Base-by-base conservation (phyloP, 345 rosid species). In the Citrus australasica region DNA sequence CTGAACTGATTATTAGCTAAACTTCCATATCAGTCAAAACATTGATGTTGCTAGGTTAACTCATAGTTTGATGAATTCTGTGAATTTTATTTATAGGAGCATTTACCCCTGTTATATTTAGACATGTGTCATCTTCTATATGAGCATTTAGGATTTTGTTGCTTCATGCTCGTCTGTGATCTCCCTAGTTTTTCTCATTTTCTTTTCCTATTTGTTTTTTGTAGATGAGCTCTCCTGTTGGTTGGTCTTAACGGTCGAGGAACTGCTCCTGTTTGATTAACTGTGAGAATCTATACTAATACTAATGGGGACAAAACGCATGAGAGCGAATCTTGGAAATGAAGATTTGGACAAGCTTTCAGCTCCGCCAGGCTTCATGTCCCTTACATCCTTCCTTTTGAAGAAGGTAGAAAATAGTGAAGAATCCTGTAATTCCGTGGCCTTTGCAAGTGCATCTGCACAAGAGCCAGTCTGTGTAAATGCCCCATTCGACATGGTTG, bases 321-420 rank as follows among this genome's bases (percentile, higher is more conserved):
- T 37, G 32, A 63, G 38, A 37, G 40, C 70, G 58, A 17, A 30
- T 40, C 59, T 10, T 22, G 30, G 25, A 53, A n/a, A 71, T 33
- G 71, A 37, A 56, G 66, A 33, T 58, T 13, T 56, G n/a, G 80
- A 67, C 24, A 65, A 72, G 53, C 70, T 75, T 58, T 27, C 75
- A 42, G 64, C 55, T 67, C 84, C 87, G 9, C 89, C 87, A 53
- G 89, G 89, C 75, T 86, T 89, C 79, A 79, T 73, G 32, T 86
- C 88, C 21, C 84, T 55, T 62, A 82, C 88, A 2, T 86, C 92
- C 40, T 87, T 89, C 78, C 61, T 35, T 59, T 69, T 89, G 86
- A 79, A 74, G 82, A 86, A 82, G 69, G 68, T 60, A 28, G 78
- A 85, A 73, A 64, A n/a, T 46, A n/a, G 35, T 71, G 79, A 83